These are phyloP conservation scores for Haplosporangium gracile DNA, from an alignment of 192 early-diverging fungal genomes.

Conservation along the genomic window DNA sequence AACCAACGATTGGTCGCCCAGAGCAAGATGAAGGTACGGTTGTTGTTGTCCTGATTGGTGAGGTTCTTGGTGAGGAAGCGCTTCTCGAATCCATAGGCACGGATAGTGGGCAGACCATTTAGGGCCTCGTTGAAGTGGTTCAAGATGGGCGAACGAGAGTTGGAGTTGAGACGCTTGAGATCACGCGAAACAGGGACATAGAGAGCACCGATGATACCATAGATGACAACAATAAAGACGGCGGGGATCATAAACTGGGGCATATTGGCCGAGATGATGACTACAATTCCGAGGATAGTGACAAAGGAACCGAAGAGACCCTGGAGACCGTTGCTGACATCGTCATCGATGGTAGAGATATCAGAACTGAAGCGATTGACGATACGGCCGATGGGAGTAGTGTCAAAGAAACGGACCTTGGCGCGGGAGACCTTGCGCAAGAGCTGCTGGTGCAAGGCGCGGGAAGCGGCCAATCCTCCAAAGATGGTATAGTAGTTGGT, in stretches of 20 bases:
- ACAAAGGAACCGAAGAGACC: constrained; percentile 68
- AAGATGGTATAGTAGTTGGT: constrained; percentile 59
- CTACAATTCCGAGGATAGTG: constrained; percentile 67
- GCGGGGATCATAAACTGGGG: constrained; percentile 82
- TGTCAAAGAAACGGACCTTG: constrained; percentile 90
- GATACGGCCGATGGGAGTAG: constrained; percentile 86
- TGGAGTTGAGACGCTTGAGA: constrained; percentile 89
- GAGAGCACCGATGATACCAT: constrained; percentile 73
- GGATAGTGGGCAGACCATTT: constrained; percentile 81
- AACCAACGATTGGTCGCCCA: constrained; percentile 94
- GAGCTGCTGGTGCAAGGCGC: constrained; percentile 67
- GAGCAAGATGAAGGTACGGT: constrained; percentile 88
- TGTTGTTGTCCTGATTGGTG: constrained; percentile 79
- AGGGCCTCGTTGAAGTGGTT: constrained; percentile 89
- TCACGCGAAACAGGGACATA: constrained; percentile 89
- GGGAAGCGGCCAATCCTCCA: constrained; percentile 71
- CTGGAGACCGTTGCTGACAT: constrained; percentile 61
- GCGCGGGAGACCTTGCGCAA: constrained; percentile 72
- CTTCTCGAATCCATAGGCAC: constrained; percentile 84
- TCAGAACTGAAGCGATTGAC: constrained; percentile 91
- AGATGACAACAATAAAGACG: constrained; percentile 66
- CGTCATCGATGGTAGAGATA: constrained; percentile 85
- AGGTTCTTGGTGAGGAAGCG: constrained; percentile 74
- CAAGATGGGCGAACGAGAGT: constrained; percentile 81
- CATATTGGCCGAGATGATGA: constrained; percentile 74